A percentile compares a stretch with the other conserved stretches of the same genome.
Evolutionary conservation across 176 grass and related monocot genomes (phyloP).

Genomic region (Themeda triandra): DNA sequence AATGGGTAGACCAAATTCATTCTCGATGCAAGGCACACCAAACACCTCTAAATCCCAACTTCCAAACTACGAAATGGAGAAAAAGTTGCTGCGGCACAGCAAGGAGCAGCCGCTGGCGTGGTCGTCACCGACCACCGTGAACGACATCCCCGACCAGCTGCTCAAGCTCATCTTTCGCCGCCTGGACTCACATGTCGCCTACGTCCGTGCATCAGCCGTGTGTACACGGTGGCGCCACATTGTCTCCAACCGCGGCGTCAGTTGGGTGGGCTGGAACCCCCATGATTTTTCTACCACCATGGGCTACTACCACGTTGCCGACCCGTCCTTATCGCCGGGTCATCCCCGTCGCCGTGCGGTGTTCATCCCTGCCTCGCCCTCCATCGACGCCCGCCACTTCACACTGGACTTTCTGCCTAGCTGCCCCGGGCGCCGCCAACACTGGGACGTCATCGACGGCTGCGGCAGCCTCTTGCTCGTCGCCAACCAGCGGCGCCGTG

Average conservation of each 20-base stretch:
- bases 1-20: no score
- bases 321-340: background rate
- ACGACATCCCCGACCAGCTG: background rate
- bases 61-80: no score
- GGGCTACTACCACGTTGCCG: background rate
- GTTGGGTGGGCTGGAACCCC: no score
- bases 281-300: background rate
- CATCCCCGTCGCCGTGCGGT: background rate
- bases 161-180: slow-evolving; percentile 1
- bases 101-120: background rate
- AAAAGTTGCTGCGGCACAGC: no score
- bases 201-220: background rate
- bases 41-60: no score
- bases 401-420: slow-evolving; percentile 7
- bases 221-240: slow-evolving; percentile 24
- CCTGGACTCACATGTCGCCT: background rate
- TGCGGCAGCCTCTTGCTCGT: background rate
- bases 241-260: background rate
- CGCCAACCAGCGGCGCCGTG: background rate
- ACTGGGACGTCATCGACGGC: slow-evolving; percentile 5
- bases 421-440: background rate
- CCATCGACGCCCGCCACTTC: slow-evolving; percentile 17
- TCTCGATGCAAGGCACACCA: no score
- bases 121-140: background rate
- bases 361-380: background rate